A percentile compares a stretch with the other conserved stretches of the same genome.
Conservation (phyloP, 345 rosid species). For the Garcia nutans region DNA sequence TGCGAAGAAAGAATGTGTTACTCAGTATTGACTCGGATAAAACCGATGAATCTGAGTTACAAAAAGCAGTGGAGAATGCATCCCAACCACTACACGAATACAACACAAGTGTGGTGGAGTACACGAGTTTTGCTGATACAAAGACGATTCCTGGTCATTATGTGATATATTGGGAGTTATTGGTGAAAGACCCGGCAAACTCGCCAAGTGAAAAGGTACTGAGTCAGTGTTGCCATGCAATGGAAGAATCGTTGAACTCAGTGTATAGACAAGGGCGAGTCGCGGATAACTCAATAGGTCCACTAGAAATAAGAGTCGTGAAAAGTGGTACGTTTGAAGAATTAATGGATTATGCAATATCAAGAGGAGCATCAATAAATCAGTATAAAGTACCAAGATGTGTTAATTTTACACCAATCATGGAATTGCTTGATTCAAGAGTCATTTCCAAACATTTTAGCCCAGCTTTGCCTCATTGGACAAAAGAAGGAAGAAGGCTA, state of each 20-base stretch:
- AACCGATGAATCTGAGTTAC: conserved; percentile 43
- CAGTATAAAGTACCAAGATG: conserved; percentile 49
- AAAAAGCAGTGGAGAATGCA: conserved; percentile 39
- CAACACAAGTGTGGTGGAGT: conserved; percentile 39
- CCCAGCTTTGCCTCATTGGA: conserved; percentile 38
- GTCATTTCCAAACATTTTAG: conserved; percentile 35
- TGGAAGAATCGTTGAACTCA: conserved; percentile 42
- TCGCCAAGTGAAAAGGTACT: conserved; percentile 29
- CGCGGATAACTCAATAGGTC: conserved; percentile 40
- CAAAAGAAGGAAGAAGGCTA: conserved; percentile 28
- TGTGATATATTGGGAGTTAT: conserved; percentile 44
- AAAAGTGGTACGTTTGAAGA: conserved; percentile 44
- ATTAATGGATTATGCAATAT: conserved; percentile 46
- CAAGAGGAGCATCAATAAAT: conserved; percentile 46
- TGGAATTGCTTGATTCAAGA: conserved; percentile 46
- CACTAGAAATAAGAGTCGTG: conserved; percentile 44
- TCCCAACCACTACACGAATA: conserved; percentile 20
- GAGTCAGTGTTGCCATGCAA: conserved; percentile 32
- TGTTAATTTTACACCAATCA: conserved; percentile 40
- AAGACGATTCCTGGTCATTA: conserved; percentile 44
- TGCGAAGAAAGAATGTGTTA: conserved; percentile 40
- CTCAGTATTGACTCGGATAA: conserved; percentile 46
- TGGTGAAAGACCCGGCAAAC: conserved; percentile 27
- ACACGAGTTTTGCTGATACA: conserved; percentile 44
- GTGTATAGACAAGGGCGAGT: conserved; percentile 47